phyloP scores from a whole-genome alignment of 345 rosid genomes.

The Psidium guajava region DNA sequence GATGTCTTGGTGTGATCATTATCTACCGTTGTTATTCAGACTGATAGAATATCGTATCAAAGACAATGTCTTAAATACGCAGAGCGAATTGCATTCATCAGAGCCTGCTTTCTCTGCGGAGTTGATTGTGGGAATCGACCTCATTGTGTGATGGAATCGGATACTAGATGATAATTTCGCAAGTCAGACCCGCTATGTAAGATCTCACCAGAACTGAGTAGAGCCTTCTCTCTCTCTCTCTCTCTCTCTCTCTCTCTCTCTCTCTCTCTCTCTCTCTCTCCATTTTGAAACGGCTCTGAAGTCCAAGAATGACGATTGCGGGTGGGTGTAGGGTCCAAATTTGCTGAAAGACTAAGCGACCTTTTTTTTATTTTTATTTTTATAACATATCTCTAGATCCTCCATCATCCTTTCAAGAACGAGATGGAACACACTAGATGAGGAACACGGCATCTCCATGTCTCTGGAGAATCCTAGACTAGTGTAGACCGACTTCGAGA shows the following conservation, averaged over 20 bases:
- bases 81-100: not conserved
- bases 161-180: not conserved
- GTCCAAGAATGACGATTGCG: not conserved
- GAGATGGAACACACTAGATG: not conserved
- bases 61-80: not conserved
- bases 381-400: not conserved
- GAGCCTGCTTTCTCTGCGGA: not conserved
- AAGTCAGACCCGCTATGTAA: not conserved
- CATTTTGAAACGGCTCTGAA: not conserved
- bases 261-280: not conserved
- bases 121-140: not conserved
- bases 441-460: not conserved
- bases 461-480: not conserved
- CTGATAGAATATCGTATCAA: not conserved
- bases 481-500: not conserved
- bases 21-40: not conserved
- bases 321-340: not conserved
- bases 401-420: not conserved
- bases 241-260: too few relatives aligned
- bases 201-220: not conserved
- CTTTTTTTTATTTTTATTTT: not conserved
- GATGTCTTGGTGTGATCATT: not conserved
- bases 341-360: not conserved
- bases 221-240: not conserved
- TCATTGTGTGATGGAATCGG: not conserved